Percentiles rank a stretch among this genome's conserved stretches.
These are phyloP conservation scores for Eucalyptus globulus DNA, from an alignment of 345 rosid genomes.

Conservation along the genomic window DNA sequence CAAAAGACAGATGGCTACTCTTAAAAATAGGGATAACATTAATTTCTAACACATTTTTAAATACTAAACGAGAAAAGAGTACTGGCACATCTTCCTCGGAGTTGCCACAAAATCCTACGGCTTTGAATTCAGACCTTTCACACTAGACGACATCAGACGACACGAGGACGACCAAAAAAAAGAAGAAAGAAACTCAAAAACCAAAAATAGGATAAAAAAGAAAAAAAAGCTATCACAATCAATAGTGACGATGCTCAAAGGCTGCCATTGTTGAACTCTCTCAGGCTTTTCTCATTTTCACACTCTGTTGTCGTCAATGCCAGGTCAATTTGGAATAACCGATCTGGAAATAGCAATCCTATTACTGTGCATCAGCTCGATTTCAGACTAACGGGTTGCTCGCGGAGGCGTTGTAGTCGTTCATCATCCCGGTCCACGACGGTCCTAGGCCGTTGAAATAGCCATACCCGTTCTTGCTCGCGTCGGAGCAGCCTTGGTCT, in stretches of 20 bases:
- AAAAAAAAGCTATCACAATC: neutral
- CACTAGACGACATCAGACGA: neutral
- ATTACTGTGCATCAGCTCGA: neutral
- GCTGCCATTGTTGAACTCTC: constrained; percentile 20
- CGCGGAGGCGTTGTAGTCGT: constrained; percentile 29
- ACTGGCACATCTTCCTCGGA: constrained; percentile 18
- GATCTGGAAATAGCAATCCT: neutral
- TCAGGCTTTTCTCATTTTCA: constrained; percentile 10
- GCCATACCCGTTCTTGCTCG: constrained; percentile 32
- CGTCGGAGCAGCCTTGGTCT: constrained; percentile 50
- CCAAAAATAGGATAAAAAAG: neutral
- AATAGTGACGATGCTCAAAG: constrained; percentile 1
- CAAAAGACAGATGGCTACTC: neutral
- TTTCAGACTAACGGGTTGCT: constrained; percentile 34
- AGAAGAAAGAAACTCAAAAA: neutral
- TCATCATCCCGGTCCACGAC: constrained; percentile 44
- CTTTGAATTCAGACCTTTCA: neutral
- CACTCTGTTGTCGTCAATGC: neutral
- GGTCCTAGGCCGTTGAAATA: constrained; percentile 34
- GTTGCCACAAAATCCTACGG: constrained; percentile 18
- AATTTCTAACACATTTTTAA: neutral
- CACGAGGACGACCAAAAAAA: neutral
- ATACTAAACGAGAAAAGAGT: neutral
- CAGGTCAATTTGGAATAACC: neutral
- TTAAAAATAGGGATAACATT: neutral